Evolutionary conservation across 1,139 yeast species (phyloP).

Genomic region (Blastobotrys apis): DNA sequence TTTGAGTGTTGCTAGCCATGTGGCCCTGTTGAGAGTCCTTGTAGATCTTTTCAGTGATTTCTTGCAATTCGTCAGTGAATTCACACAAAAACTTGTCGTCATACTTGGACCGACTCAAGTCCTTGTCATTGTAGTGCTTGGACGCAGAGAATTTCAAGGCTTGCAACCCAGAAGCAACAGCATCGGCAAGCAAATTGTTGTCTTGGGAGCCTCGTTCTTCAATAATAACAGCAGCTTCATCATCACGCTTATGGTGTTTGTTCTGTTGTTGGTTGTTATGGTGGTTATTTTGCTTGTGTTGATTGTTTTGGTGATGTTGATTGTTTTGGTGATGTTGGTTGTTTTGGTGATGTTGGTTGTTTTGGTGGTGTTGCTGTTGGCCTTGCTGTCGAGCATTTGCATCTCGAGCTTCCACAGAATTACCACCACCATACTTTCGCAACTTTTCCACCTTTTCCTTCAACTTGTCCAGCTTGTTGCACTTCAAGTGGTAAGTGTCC

Average conservation of each 20-base stretch:
- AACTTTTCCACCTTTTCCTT: neutral
- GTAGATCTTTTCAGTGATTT: neutral
- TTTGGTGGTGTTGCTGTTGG: neutral
- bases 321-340: neutral
- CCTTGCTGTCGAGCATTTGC: neutral
- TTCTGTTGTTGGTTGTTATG: no score
- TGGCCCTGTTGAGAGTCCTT: neutral
- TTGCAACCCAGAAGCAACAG: neutral
- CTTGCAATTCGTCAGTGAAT: conserved; percentile 4
- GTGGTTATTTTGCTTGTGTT: neutral
- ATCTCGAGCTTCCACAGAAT: neutral
- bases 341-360: neutral
- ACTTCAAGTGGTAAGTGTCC: neutral
- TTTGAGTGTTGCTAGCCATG: neutral
- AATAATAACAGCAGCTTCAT: no score
- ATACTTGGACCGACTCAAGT: conserved; percentile 1
- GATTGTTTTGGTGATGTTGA: neutral
- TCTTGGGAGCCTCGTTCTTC: no score
- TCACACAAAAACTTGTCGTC: conserved; percentile 9
- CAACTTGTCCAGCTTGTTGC: conserved; percentile 1
- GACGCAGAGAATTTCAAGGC: neutral
- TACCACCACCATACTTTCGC: neutral
- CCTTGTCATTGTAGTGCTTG: conserved; percentile 5
- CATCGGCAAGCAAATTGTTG: neutral
- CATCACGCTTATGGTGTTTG: neutral